Percentiles rank a stretch among this genome's conserved stretches.
Evolutionary conservation across 2,329 filamentous ascomycete species (phyloP).

Genomic region (Chrysosporium queenslandicum): DNA sequence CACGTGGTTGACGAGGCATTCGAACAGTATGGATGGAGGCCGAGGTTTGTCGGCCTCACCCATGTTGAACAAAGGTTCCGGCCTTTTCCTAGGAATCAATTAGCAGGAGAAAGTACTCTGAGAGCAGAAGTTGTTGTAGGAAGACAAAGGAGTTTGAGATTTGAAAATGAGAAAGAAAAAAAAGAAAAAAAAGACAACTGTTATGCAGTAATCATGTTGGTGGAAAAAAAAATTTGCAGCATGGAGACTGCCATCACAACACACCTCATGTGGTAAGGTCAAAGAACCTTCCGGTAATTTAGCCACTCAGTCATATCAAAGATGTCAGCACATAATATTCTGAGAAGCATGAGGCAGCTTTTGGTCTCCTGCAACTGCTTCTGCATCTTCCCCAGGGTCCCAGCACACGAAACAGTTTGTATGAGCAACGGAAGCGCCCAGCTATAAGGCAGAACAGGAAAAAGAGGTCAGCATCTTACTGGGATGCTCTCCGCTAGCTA

Average conservation of each 20-base stretch:
- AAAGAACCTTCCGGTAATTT: not conserved
- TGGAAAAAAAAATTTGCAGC: not conserved
- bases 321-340: not conserved
- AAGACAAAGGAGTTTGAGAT: not conserved
- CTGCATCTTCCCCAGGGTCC: not conserved
- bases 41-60: not conserved
- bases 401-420: too few relatives aligned
- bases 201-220: not conserved
- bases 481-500: too few relatives aligned
- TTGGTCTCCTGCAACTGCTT: too few relatives aligned
- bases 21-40: conserved; percentile 15
- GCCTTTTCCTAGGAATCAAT: too few relatives aligned
- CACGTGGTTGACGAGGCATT: conserved; percentile 30
- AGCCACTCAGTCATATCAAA: not conserved
- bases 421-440: too few relatives aligned
- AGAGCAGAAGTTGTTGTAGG: not conserved
- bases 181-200: not conserved
- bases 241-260: not conserved
- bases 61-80: too few relatives aligned
- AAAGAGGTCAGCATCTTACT: too few relatives aligned
- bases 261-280: not conserved
- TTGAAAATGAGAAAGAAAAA: not conserved
- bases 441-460: too few relatives aligned
- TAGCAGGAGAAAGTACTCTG: not conserved
- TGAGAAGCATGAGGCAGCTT: too few relatives aligned